Evolutionary conservation across 768 basidiomycete genomes (phyloP).

Genomic region (Pulveroboletus sp.): DNA sequence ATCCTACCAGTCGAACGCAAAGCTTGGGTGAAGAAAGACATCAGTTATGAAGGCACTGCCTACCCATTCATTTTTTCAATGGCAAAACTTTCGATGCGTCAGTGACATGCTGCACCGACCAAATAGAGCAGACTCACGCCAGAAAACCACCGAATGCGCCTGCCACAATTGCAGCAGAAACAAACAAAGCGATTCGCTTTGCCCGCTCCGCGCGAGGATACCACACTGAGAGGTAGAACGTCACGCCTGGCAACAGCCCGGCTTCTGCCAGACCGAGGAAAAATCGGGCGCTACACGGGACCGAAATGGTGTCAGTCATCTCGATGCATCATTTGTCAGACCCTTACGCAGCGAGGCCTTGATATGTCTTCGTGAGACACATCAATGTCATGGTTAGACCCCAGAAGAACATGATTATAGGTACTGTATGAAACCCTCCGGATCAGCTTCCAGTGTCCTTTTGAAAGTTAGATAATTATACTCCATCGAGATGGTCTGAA

Average conservation of each 20-base stretch:
- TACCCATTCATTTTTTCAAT: conserved; percentile 34
- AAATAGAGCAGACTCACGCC: conserved; percentile 34
- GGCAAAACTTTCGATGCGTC: conserved; percentile 27
- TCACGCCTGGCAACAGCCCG: conserved; percentile 39
- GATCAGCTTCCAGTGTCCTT: conserved; percentile 1
- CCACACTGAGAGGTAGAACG: conserved; percentile 50
- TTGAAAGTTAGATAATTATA: conserved; percentile 7
- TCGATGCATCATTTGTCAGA: background rate
- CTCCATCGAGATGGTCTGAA: conserved; percentile 33
- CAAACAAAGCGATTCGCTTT: conserved; percentile 53
- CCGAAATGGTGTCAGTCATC: conserved; percentile 1
- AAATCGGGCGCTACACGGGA: conserved; percentile 29
- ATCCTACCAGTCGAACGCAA: conserved; percentile 14
- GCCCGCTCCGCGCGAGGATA: conserved; percentile 56
- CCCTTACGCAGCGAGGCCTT: conserved; percentile 29
- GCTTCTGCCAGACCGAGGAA: conserved; percentile 47
- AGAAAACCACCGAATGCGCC: conserved; percentile 46
- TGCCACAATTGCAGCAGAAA: conserved; percentile 52
- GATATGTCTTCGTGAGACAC: conserved; percentile 34
- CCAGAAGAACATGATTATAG: conserved; percentile 36
- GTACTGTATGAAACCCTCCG: conserved; percentile 28
- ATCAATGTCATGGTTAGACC: conserved; percentile 35
- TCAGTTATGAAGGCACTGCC: conserved; percentile 14
- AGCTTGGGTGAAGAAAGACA: background rate
- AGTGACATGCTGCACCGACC: background rate